phyloP scores from a whole-genome alignment of 1,284 basidiomycete species.

The Papiliotrema flavescens region DNA sequence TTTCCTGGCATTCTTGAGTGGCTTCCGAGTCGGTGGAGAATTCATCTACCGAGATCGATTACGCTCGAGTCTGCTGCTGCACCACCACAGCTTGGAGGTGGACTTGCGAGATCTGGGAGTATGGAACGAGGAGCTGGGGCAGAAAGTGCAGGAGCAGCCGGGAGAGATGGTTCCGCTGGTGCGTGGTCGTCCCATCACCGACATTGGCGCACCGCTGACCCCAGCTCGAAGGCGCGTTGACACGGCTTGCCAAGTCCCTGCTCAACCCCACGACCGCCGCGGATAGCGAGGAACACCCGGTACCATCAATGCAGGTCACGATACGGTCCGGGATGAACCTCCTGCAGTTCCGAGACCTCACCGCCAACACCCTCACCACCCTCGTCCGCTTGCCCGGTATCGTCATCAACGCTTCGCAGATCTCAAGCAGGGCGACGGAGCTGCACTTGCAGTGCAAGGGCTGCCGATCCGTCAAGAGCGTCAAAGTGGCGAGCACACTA shows the following conservation, averaged over 20 bases:
- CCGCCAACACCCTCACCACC: slow-evolving; percentile 91
- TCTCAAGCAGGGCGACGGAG: slow-evolving; percentile 88
- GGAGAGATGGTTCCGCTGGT: slow-evolving; percentile 87
- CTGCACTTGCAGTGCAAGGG: slow-evolving; percentile 89
- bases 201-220: not conserved
- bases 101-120: slow-evolving; percentile 85
- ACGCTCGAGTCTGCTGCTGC: slow-evolving; percentile 81
- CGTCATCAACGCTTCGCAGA: slow-evolving; percentile 92
- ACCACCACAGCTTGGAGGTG: slow-evolving; percentile 87
- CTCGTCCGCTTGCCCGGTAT: slow-evolving; percentile 97
- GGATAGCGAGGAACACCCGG: slow-evolving; percentile 57
- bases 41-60: slow-evolving; percentile 90
- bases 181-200: slow-evolving; percentile 21
- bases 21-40: slow-evolving; percentile 80
- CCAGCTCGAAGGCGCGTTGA: slow-evolving; percentile 84
- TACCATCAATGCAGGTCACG: slow-evolving; percentile 85
- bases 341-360: slow-evolving; percentile 88
- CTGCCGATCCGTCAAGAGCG: slow-evolving; percentile 76
- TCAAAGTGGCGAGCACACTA: slow-evolving; percentile 77
- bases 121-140: slow-evolving; percentile 90
- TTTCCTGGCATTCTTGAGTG: slow-evolving; percentile 77
- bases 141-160: slow-evolving; percentile 82
- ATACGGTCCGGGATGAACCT: slow-evolving; percentile 85
- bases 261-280: slow-evolving; percentile 61
- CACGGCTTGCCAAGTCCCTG: slow-evolving; percentile 73